Conservation (phyloP, 75 land plant genomes). For the Cunninghamia lanceolata region DNA sequence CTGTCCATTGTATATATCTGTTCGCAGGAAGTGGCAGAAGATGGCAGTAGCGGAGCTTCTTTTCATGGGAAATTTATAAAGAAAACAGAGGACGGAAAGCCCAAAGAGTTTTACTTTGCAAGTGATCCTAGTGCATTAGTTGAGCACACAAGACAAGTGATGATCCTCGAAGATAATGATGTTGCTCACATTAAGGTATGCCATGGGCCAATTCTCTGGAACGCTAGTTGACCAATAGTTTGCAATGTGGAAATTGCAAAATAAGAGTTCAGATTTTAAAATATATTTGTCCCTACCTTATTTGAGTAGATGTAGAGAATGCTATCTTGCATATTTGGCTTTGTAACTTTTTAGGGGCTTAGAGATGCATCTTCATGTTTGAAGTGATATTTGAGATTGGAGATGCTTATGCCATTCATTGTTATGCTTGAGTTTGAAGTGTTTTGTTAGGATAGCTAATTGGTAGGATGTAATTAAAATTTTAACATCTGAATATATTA, state of each 20-base stretch:
- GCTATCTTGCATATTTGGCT: too few relatives aligned
- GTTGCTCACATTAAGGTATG: slow-evolving; percentile 90
- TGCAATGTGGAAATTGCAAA: neutral
- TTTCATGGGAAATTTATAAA: slow-evolving; percentile 39
- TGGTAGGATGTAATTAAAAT: neutral
- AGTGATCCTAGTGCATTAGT: slow-evolving; percentile 94
- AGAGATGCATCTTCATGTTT: neutral
- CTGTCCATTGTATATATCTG: neutral
- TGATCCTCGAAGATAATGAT: slow-evolving; percentile 92
- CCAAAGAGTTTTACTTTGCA: slow-evolving; percentile 89
- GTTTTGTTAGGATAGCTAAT: neutral
- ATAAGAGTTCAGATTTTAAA: neutral
- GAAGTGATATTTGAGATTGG: neutral
- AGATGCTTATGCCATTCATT: neutral
- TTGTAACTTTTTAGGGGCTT: neutral
- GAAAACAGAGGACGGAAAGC: slow-evolving; percentile 45
- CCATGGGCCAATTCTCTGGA: neutral
- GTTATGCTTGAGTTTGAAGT: neutral
- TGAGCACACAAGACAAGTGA: slow-evolving; percentile 82
- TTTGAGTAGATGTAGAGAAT: too few relatives aligned
- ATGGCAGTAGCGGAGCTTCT: slow-evolving; percentile 18
- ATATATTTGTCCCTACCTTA: too few relatives aligned
- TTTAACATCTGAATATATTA: neutral
- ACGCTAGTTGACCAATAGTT: neutral
- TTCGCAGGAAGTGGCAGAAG: slow-evolving; percentile 51